Conservation (phyloP, 768 basidiomycete genomes). For the Trametes coccinea region DNA sequence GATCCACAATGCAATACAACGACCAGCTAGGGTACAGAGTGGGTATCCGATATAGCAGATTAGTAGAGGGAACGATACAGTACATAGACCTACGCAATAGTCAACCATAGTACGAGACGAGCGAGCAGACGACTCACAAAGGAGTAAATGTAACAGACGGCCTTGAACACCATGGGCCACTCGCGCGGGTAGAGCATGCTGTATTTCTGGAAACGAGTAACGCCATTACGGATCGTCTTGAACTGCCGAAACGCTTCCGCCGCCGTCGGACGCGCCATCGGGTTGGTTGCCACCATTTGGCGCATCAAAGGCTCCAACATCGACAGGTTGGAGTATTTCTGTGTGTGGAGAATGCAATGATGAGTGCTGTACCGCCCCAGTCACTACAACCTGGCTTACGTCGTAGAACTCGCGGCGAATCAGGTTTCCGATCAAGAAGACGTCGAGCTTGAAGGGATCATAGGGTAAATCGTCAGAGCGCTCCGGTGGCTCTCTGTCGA, state of each 20-base stretch:
- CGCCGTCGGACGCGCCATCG: slow-evolving; percentile 15
- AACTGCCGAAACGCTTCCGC: slow-evolving; percentile 7
- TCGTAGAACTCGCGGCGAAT: slow-evolving; percentile 8
- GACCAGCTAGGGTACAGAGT: too few relatives aligned
- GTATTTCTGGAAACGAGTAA: not conserved
- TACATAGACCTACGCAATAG: not conserved
- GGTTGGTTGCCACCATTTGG: slow-evolving; percentile 11
- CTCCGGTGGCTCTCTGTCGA: slow-evolving; percentile 26
- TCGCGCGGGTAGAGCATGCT: not conserved
- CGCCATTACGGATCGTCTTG: not conserved
- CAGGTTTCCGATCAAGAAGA: slow-evolving; percentile 26
- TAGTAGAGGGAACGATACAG: not conserved
- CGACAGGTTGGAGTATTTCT: slow-evolving; percentile 18
- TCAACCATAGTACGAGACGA: too few relatives aligned
- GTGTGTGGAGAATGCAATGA: too few relatives aligned
- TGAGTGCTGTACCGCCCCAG: too few relatives aligned
- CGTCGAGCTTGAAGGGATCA: slow-evolving; percentile 28
- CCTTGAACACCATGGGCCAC: not conserved
- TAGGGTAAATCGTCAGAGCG: slow-evolving; percentile 19
- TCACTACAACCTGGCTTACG: not conserved
- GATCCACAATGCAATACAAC: too few relatives aligned
- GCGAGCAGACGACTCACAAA: not conserved
- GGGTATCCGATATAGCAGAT: not conserved
- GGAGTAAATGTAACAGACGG: not conserved
- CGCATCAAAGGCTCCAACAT: slow-evolving; percentile 17